These are phyloP conservation scores for Ochromonadaceae sp. DNA, from an alignment of 352 stramenopile genomes.

Conservation along the genomic window DNA sequence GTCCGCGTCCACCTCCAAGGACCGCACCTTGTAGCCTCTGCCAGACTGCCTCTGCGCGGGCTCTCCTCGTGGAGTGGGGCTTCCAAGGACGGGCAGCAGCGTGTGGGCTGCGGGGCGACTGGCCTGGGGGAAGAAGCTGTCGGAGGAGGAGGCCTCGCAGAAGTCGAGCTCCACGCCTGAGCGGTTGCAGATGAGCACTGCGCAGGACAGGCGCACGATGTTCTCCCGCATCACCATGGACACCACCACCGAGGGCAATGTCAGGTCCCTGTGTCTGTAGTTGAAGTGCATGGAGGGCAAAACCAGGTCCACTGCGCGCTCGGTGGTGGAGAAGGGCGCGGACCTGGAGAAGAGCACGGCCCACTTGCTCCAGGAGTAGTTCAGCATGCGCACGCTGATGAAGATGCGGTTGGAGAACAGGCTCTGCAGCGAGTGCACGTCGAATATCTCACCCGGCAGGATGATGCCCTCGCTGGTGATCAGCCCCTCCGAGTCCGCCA, in stretches of 20 bases:
- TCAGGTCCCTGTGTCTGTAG: neutral
- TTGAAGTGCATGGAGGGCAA: neutral
- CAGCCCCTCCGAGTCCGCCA: neutral
- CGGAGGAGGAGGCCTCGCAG: neutral
- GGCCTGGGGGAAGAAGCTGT: neutral
- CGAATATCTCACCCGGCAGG: neutral
- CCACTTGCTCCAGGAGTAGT: constrained; percentile 5
- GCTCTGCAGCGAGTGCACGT: neutral
- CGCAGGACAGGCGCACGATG: neutral
- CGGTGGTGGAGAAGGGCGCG: neutral
- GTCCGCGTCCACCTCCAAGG: too few species aligned
- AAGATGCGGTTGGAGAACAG: neutral
- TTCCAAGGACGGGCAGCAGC: too few species aligned
- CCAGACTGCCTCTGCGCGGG: too few species aligned
- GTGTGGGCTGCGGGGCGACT: neutral
- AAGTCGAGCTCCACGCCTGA: neutral
- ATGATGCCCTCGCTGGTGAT: neutral
- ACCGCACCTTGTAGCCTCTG: too few species aligned
- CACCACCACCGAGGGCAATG: neutral
- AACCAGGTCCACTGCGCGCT: neutral
- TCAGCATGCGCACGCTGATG: neutral
- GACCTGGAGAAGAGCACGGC: neutral
- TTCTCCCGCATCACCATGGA: neutral
- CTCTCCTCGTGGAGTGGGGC: too few species aligned
- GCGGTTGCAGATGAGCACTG: neutral